Base-by-base conservation (phyloP, 805 yeast species). In the Metschnikowia kofuensis region DNA sequence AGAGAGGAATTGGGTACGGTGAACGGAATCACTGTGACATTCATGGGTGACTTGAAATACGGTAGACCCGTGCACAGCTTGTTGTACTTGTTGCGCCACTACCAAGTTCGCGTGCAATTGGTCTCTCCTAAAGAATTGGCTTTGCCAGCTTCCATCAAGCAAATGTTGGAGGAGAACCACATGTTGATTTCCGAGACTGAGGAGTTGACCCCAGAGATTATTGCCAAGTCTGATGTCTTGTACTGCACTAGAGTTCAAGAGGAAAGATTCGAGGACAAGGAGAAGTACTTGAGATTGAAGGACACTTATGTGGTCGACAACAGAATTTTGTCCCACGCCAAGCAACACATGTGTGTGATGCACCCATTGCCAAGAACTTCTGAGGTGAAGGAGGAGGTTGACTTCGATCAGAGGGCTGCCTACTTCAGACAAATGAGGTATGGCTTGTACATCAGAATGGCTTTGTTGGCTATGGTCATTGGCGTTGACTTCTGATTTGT, bases 341-440 rank as follows among this genome's bases (percentile, higher is more conserved):
- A 95, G 76, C 90, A 89, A 69, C 97, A 94, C 74, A 94, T 94
- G 98, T 89, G 97, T 70, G 87, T 94, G 56, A 86, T 94, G 96
- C 99, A 94, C 69, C 99, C 99, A 68, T 82, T 94, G 62, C 99
- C 99, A 67, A 87, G 99, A 72, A 91, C 89, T 57, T 86, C 83
- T 63, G 99, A 94, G 75, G 92, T 94, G 61, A 87, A 87, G 64
- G 98, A 91, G 74, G 99, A 94, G 76, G 98, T 94, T 63, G 99
- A 94, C 70, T 94, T 92, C 66, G 99, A 94, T 73, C 97, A 92
- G 72, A 87, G 99, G 71, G 98, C 99, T 57, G 98, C 99, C 51
- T 94, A 94, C 77, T 94, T 94, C 80, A 87, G 99, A 82, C 98
- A 94, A 78, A 94, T 94, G 99, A 87, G 96, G 71, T 92, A 94